A percentile compares a stretch with the other conserved stretches of the same genome.
Evolutionary conservation across 208 protist genomes (phyloP).

Genomic region (Leishmania tarentolae): DNA sequence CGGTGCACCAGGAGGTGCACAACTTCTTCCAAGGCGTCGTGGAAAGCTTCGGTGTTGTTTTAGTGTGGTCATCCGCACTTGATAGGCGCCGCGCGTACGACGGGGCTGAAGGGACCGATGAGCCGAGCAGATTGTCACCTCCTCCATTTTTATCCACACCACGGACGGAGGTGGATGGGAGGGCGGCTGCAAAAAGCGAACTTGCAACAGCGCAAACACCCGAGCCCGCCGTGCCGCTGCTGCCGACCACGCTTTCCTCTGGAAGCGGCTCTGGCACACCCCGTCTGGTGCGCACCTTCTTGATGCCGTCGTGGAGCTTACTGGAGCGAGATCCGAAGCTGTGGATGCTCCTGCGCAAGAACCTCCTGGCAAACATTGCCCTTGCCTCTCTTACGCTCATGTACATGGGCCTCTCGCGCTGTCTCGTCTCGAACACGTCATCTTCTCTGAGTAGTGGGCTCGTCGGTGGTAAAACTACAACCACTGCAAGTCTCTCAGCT

Average conservation of each 20-base stretch:
- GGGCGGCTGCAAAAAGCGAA: background rate
- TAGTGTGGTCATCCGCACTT: background rate
- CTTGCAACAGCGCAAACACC: background rate
- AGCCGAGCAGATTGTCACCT: background rate
- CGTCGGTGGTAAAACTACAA: background rate
- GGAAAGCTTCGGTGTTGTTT: slow-evolving; percentile 30
- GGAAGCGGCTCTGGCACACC: background rate
- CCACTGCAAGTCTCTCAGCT: background rate
- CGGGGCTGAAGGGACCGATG: background rate
- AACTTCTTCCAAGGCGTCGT: slow-evolving; percentile 31
- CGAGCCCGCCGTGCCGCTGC: background rate
- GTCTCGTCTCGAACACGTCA: slow-evolving; percentile 5
- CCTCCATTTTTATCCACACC: background rate
- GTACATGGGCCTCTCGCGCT: slow-evolving; percentile 21
- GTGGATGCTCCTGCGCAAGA: slow-evolving; percentile 49
- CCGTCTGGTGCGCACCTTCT: background rate
- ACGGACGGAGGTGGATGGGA: background rate
- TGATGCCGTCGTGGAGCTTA: slow-evolving; percentile 43
- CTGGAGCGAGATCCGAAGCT: slow-evolving; percentile 41
- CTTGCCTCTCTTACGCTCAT: slow-evolving; percentile 20
- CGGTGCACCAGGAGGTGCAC: slow-evolving; percentile 16
- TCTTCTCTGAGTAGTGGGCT: no score
- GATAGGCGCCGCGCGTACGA: slow-evolving; percentile 2
- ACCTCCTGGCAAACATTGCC: slow-evolving; percentile 33
- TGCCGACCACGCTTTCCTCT: background rate